Percentiles rank a stretch among this genome's conserved stretches.
These are phyloP conservation scores for Cladophialophora psammophila DNA, from an alignment of 2,329 filamentous ascomycete species.

Conservation along the genomic window DNA sequence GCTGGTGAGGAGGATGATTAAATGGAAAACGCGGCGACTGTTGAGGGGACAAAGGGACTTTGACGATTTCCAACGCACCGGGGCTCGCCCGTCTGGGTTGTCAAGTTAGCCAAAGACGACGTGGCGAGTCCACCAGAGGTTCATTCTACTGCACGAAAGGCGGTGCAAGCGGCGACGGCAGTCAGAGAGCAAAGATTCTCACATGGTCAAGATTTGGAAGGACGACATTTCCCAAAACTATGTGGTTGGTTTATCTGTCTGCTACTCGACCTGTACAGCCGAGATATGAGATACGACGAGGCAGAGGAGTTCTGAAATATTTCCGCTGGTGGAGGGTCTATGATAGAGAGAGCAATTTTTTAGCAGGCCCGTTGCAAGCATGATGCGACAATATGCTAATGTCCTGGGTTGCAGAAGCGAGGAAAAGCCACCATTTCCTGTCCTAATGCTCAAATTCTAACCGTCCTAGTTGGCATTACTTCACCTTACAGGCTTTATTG, in stretches of 20 bases:
- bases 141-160: neutral
- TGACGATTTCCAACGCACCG: neutral
- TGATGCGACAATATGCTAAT: neutral
- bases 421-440: neutral
- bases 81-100: neutral
- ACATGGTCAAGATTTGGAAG: constrained; percentile 7
- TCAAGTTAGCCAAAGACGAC: neutral
- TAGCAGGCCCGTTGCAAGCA: neutral
- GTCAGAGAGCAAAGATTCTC: neutral
- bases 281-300: constrained; percentile 7
- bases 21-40: neutral
- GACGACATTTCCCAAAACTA: neutral
- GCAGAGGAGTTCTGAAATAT: neutral
- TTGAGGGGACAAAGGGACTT: neutral
- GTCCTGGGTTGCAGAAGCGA: neutral
- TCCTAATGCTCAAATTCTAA: neutral
- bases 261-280: constrained; percentile 8
- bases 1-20: neutral
- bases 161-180: neutral
- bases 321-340: neutral
- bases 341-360: neutral
- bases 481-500: neutral
- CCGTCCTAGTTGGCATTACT: neutral
- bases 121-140: neutral
- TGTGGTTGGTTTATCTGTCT: constrained; percentile 8